phyloP scores from a whole-genome alignment of 208 protist genomes.

The Leishmania aethiopica region DNA sequence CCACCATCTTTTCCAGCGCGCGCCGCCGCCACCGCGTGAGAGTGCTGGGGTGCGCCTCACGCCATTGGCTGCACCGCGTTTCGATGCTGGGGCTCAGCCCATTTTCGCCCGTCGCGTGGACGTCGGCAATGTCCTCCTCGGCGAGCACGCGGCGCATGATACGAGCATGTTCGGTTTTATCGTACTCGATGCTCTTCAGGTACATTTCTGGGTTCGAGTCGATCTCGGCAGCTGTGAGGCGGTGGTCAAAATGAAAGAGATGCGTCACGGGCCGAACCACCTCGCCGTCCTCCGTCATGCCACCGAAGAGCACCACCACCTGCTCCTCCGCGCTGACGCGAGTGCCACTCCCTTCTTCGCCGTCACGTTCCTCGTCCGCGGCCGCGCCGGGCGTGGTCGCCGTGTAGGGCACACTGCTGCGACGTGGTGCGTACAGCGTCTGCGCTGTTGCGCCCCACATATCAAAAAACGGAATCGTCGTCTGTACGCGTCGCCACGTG shows the following conservation, averaged over 20 bases:
- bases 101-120: not conserved
- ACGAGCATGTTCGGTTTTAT: slow-evolving; percentile 1
- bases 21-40: slow-evolving; percentile 21
- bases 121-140: not conserved
- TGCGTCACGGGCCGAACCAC: slow-evolving; percentile 39
- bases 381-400: no score
- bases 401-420: not conserved
- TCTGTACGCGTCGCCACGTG: slow-evolving; percentile 36
- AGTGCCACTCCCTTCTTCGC: not conserved
- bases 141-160: slow-evolving; percentile 8
- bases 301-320: slow-evolving; percentile 76
- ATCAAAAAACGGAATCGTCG: slow-evolving; percentile 17
- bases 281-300: slow-evolving; percentile 38
- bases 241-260: slow-evolving; percentile 45
- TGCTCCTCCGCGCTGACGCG: slow-evolving; percentile 34
- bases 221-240: slow-evolving; percentile 32
- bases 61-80: slow-evolving; percentile 16
- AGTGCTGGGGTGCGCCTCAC: slow-evolving; percentile 10
- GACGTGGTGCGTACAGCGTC: slow-evolving; percentile 38
- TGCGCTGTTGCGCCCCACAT: slow-evolving; percentile 63
- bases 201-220: slow-evolving; percentile 13
- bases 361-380: not conserved
- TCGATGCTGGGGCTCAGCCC: slow-evolving; percentile 1
- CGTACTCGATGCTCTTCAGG: slow-evolving; percentile 33
- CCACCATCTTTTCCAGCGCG: slow-evolving; percentile 21